Base-by-base conservation (phyloP, 176 grass and related monocot species). In the Eremochloa ophiuroides region DNA sequence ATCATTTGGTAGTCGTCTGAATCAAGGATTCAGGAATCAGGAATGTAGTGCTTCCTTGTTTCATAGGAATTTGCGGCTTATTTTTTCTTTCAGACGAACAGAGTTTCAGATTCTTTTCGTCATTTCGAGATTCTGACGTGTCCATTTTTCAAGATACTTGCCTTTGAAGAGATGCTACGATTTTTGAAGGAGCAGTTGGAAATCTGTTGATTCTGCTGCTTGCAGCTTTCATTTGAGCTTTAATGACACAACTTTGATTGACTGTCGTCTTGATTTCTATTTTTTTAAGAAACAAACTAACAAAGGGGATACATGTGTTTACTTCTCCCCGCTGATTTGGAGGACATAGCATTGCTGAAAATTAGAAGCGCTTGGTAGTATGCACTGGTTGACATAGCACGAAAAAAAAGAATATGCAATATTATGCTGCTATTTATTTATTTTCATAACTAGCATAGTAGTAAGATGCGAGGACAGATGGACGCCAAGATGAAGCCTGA, bases 141-240 rank as follows among this genome's bases (percentile, higher is more conserved):
- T 56, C 75, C 12, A 50, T 27, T 77, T 69, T 72, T 8, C 9
- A 41, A 89, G 44, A 55, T 15, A 17, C 87, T 7, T 20, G 33
- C 31, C 78, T 74, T 80, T 75, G 31, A 75, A 41, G 50, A 68
- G 39, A 31, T 84, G 31, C 11, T 29, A 80, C 30, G 31, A 62
- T 84, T 84, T 75, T 61, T 38, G 46, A 23, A 78, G 71, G 27
- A 80, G 27, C 10, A 27, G 25, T 29, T 29, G 75, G 68, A 74
- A 80, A 59, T 68, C 25, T 75, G 75, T 84, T 68, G 17, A 39
- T 40, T 89, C 76, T 50, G 72, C 72, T 61, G 51, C 75, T 62
- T 67, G 47, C 46, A 83, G 42, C 17, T 78, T 73, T 59, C 2
- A 38, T 47, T 73, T 71, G 65, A 22, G 35, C 66, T 77, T 86